Base-by-base conservation (phyloP, 768 basidiomycete species). In the Chalciporus pseudorubinellus region DNA sequence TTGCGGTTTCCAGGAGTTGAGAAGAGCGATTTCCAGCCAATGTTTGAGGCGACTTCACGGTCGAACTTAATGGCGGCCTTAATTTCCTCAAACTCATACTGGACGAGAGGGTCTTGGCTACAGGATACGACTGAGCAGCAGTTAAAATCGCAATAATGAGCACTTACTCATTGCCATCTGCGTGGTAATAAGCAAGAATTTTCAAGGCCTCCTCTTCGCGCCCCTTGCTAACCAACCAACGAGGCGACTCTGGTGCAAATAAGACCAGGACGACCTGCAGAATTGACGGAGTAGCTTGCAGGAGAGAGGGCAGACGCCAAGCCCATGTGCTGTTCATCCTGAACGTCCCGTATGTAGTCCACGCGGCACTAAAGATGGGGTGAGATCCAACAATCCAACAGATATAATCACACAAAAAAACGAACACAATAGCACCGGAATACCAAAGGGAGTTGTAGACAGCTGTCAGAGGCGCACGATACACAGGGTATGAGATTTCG, bases 391-490 rank as follows among this genome's bases (percentile, higher is more conserved):
- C 8, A 46, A 44, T n/a, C 28, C 0, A 9, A n/a, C n/a, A 22
- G 14, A 14, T 9, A 10, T 1, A 6, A 33, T 18, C 19, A 20
- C 1, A 19, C 28, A 29, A 57, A 53, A 43, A 48, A 36, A 73
- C 80, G 39, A 57, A 85, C 83, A 91, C 63, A 64, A 92, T 89
- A 49, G 88, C 76, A 51, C 91, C 91, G 14, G 85, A 83, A 66
- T 89, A 90, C 89, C 91, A 92, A 53, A 91, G 83, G 26, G 88
- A 85, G 75, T 91, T 89, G 74, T 88, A 90, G 44, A 82, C 70
- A 2, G 87, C 83, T 13, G 88, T 92, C 52, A 94, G 70, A 29
- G 83, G 83, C 13, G 84, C 86, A 58, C 92, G 89, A 69, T 94
- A 86, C 11, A 79, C 74, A 14, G 91, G 92, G 67, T 92, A 92